Conservation (phyloP, 768 basidiomycete species). For the Coprinopsis sp. region DNA sequence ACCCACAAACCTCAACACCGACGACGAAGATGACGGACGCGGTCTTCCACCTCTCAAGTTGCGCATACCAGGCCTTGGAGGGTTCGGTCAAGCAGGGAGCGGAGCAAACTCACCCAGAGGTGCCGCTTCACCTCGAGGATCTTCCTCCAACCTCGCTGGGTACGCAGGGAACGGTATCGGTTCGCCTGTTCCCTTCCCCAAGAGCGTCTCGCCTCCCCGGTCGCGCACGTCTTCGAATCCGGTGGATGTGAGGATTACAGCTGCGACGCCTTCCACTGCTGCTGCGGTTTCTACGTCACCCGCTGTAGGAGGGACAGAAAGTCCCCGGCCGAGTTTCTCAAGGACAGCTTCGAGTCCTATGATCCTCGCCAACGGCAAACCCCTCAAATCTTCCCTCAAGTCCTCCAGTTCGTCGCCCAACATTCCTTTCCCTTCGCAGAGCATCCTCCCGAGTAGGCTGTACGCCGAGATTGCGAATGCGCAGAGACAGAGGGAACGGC, state of each 20-base stretch:
- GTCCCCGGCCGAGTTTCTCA: not conserved
- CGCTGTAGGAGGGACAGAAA: not conserved
- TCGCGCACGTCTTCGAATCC: no score
- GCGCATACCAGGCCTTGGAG: not conserved
- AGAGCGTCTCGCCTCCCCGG: no score
- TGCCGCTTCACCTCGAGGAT: not conserved
- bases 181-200: no score
- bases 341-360: constrained; percentile 25
- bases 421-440: constrained; percentile 34
- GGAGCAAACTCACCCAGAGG: not conserved
- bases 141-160: no score
- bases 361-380: constrained; percentile 71
- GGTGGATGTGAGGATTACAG: no score
- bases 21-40: constrained; percentile 13
- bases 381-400: constrained; percentile 85
- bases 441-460: constrained; percentile 24
- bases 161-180: no score
- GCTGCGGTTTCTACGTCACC: not conserved
- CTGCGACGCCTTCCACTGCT: not conserved
- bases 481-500: not conserved
- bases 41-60: constrained; percentile 10
- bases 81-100: not conserved
- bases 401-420: constrained; percentile 45
- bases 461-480: constrained; percentile 18
- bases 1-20: constrained; percentile 10